Evolutionary conservation across 1,139 yeast genomes (phyloP).

Genomic region (Sugiyamaella xylanicola): DNA sequence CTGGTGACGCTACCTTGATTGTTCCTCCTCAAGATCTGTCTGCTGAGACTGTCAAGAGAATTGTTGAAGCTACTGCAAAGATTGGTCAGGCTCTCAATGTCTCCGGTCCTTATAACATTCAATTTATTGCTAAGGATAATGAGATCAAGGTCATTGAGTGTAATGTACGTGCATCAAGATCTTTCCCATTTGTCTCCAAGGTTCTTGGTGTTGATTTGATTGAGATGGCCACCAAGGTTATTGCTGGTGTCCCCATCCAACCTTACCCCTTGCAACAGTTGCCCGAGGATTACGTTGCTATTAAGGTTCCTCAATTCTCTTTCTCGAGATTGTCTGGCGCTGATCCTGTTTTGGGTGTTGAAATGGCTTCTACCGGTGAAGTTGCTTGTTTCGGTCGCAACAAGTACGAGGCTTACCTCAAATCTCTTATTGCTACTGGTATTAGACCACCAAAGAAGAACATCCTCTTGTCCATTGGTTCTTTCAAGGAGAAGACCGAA

Average conservation of each 20-base stretch:
- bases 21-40: slow-evolving; percentile 97
- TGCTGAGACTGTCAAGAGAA: slow-evolving; percentile 86
- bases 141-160: slow-evolving; percentile 98
- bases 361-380: slow-evolving; percentile 99
- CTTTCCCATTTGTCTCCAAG: slow-evolving; percentile 98
- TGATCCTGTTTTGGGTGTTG: slow-evolving; percentile 97
- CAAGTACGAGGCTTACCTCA: slow-evolving; percentile 95
- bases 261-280: slow-evolving; percentile 89
- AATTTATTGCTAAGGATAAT: slow-evolving; percentile 88
- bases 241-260: slow-evolving; percentile 80
- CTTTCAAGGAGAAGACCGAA: slow-evolving; percentile 96
- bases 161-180: slow-evolving; percentile 97
- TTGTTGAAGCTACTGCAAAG: slow-evolving; percentile 94
- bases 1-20: slow-evolving; percentile 97
- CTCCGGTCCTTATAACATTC: slow-evolving; percentile 98
- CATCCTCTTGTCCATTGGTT: slow-evolving; percentile 90
- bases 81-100: slow-evolving; percentile 94
- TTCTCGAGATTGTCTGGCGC: slow-evolving; percentile 98
- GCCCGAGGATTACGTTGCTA: slow-evolving; percentile 94
- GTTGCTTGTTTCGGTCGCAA: slow-evolving; percentile 96
- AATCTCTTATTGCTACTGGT: slow-evolving; percentile 92
- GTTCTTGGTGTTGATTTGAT: slow-evolving; percentile 96
- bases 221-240: slow-evolving; percentile 97
- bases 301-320: slow-evolving; percentile 97
- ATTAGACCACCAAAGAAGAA: slow-evolving; percentile 94